Conservation (phyloP, 2,329 filamentous ascomycete species). For the Neospermospora avenae region DNA sequence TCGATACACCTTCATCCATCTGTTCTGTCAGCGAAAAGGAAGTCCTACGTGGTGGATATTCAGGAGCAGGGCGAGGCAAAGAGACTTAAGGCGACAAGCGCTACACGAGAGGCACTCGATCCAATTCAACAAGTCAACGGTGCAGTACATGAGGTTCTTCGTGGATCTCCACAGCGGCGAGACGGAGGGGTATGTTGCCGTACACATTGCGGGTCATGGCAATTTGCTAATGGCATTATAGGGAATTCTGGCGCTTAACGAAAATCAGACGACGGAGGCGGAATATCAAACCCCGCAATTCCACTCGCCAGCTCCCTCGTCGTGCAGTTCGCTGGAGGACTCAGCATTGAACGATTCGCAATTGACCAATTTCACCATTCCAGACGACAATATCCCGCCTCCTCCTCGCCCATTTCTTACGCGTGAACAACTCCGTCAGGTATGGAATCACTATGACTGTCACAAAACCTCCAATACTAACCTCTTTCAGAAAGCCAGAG, state of each 20-base stretch:
- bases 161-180: neutral
- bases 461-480: neutral
- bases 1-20: neutral
- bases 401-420: conserved; percentile 3
- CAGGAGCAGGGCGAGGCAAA: neutral
- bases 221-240: neutral
- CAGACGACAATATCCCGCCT: conserved; percentile 14
- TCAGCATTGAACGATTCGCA: conserved; percentile 26
- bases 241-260: neutral
- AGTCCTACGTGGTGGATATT: neutral
- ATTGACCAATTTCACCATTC: conserved; percentile 27
- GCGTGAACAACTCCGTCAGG: conserved; percentile 20
- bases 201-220: too few species aligned
- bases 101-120: neutral
- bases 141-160: neutral
- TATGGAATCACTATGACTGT: conserved; percentile 7
- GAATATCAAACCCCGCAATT: neutral
- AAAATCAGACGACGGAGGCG: neutral
- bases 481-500: conserved; percentile 54
- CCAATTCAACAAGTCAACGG: neutral
- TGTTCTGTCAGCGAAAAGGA: conserved; percentile 4
- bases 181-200: neutral
- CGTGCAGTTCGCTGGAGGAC: conserved; percentile 11
- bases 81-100: neutral
- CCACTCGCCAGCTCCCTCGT: conserved; percentile 5